These are phyloP conservation scores for Phytophthora sansomeana DNA, from an alignment of 352 stramenopile genomes.

Conservation along the genomic window DNA sequence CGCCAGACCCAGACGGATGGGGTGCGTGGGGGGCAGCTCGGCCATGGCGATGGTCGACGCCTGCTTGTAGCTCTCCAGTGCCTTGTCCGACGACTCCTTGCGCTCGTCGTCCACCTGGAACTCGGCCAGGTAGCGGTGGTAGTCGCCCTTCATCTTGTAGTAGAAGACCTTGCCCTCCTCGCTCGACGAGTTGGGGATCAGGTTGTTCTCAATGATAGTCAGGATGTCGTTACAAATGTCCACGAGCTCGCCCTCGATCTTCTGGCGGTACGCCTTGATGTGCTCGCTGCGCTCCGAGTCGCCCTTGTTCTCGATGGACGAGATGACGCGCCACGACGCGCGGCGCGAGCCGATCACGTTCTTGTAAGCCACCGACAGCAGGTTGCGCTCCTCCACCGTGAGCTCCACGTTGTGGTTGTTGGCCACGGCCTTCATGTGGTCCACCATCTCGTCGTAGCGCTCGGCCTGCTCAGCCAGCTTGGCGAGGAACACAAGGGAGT, in stretches of 20 bases:
- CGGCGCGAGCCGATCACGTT: conserved; percentile 99
- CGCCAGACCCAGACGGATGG: conserved; percentile 98
- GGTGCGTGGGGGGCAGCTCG: conserved; percentile 98
- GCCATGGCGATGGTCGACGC: conserved; percentile 93
- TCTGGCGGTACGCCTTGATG: conserved; percentile 96
- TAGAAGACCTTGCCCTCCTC: conserved; percentile 99
- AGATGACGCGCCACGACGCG: conserved; percentile 99
- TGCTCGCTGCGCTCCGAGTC: conserved; percentile 90
- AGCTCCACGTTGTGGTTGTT: conserved; percentile 96
- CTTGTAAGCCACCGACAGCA: conserved; percentile 95
- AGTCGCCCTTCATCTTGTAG: conserved; percentile 99
- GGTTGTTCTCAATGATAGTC: conserved; percentile 97
- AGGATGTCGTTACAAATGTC: conserved; percentile 99
- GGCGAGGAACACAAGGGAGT: conserved; percentile 84
- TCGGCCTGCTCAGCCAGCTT: conserved; percentile 86
- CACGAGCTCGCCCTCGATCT: conserved; percentile 96
- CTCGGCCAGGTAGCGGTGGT: conserved; percentile 99
- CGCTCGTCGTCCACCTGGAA: conserved; percentile 97
- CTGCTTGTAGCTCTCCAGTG: conserved; percentile 82
- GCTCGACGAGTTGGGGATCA: conserved; percentile 97
- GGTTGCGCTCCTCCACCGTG: conserved; percentile 99
- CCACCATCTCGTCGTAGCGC: conserved; percentile 94
- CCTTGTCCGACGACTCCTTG: conserved; percentile 93
- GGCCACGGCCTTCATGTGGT: conserved; percentile 99
- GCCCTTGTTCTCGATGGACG: conserved; percentile 98